Evolutionary conservation across 2,329 filamentous ascomycete genomes (phyloP), one percentile per base, ranked within the genome.

Genomic region (Albophoma yamanashiensis): DNA sequence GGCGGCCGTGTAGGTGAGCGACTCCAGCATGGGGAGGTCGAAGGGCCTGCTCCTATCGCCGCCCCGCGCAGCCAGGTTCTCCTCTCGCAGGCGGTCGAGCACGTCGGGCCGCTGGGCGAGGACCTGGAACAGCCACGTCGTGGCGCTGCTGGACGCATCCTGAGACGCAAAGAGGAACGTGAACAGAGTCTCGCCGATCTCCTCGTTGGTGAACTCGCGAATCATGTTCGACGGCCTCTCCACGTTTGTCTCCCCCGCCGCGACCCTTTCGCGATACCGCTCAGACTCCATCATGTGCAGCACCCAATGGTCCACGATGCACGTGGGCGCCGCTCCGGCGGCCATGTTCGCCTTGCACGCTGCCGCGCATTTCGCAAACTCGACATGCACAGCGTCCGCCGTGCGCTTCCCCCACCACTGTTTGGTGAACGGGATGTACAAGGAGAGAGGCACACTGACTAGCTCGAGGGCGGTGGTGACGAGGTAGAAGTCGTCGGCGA

Each of bases 281-380:
- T 88, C 82, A 0, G 87, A 91, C 60, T 89, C 85, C 67, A 88
- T 82, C 85, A 92, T 91, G 62, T 83, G 79, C 66, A 84, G 80
- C 59, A 92, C 80, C 89, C 89, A 92, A 45, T 85, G 85, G 70
- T 92, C 89, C 69, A 92, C 84, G 66, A 91, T 91, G 71, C 89
- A 92, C 34, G 82, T 83, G 20, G 89, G 79, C 65, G 84, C 75
- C 42, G 85, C 87, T 63, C 88, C 89, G 42, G 82, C 78, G 61
- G 85, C 82, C 86, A 92, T 89, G 64, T 85, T 82, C 22, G 83
- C 81, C 70, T 88, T 90, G 70, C 86, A 85, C 69, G 87, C 88
- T 1, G 85, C 86, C 25, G 88, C 86, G 68, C 87, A 91, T 67
- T 83, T 85, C 56, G 84, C 76, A 66, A 92, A 92, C 66, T 89